Percentiles rank a stretch among this genome's conserved stretches.
Conservation (phyloP, 1,284 basidiomycete genomes). For the Tylopilus sp. region DNA sequence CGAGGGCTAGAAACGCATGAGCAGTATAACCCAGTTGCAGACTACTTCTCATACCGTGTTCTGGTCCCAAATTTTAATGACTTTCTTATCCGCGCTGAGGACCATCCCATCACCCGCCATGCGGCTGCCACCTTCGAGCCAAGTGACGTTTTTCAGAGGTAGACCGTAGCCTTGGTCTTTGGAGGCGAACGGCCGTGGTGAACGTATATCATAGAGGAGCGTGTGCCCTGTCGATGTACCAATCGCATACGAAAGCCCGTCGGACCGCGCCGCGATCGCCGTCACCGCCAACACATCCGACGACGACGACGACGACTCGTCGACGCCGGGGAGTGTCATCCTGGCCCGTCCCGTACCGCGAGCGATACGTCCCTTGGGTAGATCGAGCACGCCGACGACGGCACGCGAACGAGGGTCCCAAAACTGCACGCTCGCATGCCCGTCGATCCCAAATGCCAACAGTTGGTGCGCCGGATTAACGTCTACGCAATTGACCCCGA, state of each 20-base stretch:
- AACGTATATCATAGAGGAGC: constrained; percentile 90
- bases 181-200: constrained; percentile 73
- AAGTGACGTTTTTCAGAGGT: constrained; percentile 80
- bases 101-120: constrained; percentile 87
- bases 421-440: constrained; percentile 83
- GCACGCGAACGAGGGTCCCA: constrained; percentile 92
- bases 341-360: constrained; percentile 38
- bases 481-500: constrained; percentile 88
- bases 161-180: constrained; percentile 99
- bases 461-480: constrained; percentile 93
- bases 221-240: constrained; percentile 95
- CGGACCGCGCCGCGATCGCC: constrained; percentile 75
- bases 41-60: constrained; percentile 54
- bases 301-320: constrained; percentile 40
- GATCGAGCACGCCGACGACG: constrained; percentile 69
- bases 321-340: constrained; percentile 41
- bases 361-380: constrained; percentile 63
- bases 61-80: constrained; percentile 93
- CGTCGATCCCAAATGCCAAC: constrained; percentile 84
- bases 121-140: constrained; percentile 82
- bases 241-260: constrained; percentile 90
- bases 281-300: constrained; percentile 63
- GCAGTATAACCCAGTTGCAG: neutral
- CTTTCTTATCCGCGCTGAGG: constrained; percentile 87
- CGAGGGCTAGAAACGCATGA: constrained; percentile 51